phyloP scores from a whole-genome alignment of 148 eudicot species.

The Selenicereus undatus region DNA sequence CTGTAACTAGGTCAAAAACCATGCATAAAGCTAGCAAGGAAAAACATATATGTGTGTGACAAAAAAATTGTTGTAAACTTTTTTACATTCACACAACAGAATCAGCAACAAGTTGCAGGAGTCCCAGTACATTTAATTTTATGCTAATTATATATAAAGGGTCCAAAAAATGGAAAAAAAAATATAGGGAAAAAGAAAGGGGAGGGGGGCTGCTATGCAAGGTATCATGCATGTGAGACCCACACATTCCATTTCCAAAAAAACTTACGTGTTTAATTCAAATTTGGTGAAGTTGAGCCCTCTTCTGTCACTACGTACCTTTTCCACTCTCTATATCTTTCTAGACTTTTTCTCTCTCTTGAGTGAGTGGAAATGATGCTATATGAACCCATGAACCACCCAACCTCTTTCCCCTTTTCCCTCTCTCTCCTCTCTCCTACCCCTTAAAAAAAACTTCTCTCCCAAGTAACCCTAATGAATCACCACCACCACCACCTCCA shows the following conservation, averaged over 20 bases:
- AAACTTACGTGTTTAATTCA: conserved; percentile 21
- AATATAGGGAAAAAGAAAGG: too few species aligned
- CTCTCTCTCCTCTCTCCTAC: conserved; percentile 22
- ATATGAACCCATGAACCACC: conserved; percentile 27
- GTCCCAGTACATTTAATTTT: background rate
- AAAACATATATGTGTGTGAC: too few species aligned
- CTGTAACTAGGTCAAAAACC: too few species aligned
- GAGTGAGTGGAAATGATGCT: background rate
- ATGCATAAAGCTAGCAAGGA: too few species aligned
- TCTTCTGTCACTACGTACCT: background rate
- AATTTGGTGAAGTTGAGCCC: background rate
- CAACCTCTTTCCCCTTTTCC: conserved; percentile 43
- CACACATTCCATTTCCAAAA: conserved; percentile 12
- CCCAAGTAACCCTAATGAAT: background rate
- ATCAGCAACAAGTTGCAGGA: background rate
- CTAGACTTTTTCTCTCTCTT: background rate
- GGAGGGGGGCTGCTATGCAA: conserved; percentile 17
- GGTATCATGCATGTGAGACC: conserved; percentile 22
- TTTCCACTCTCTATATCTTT: background rate
- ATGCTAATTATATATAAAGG: background rate
- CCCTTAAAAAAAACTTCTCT: background rate
- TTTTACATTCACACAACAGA: too few species aligned
- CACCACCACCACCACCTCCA: background rate
- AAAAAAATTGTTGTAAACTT: too few species aligned
- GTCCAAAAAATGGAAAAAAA: background rate